Base-by-base conservation (phyloP, 2,329 filamentous ascomycete species). In the Fusarium nurragi region DNA sequence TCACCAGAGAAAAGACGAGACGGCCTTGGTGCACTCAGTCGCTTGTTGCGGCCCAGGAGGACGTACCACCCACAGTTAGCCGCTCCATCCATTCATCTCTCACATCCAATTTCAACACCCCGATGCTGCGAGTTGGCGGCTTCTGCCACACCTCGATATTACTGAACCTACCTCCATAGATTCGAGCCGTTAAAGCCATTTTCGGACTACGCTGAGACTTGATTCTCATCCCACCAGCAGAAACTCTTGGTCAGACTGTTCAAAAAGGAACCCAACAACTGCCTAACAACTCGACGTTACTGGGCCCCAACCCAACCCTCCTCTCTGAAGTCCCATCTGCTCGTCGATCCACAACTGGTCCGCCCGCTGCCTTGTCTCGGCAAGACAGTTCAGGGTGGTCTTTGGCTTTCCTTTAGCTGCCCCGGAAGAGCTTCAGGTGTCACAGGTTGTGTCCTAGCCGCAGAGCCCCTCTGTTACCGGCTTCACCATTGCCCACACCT, bases 371-470 rank as follows among this genome's bases (percentile, higher is more conserved):
- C 51, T 61, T 49, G 60, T 64, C 59, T 68, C 54, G 50, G 44
- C 51, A 60, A 45, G 26, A 32, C 48, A 54, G 47, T 43, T 52
- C 26, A 45, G 16, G 60, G 45, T 18, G 48, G 55, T 34, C 39
- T 34, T 46, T 34, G 49, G 23, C 37, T 61, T 61, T 43, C 28
- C 38, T 48, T 55, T 34, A 51, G 51, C 52, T 43, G 38, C 44
- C n/a, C 23, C 40, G 36, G 47, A 30, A 52, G 53, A 48, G 48
- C 56, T 43, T 60, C 41, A 37, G 54, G 54, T 67, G 59, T 68
- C 61, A 67, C 67, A 64, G 22, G 48, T 54, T 46, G 62, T 56
- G 65, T 63, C 55, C 59, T 70, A 69, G 62, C 62, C 65, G 67
- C 65, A 70, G 65, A 64, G 54, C 56, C 62, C 62, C 62, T 63